A percentile compares a stretch with the other conserved stretches of the same genome.
These are phyloP conservation scores for Colletotrichum incanum DNA, from an alignment of 2,329 filamentous ascomycete species.

Conservation along the genomic window DNA sequence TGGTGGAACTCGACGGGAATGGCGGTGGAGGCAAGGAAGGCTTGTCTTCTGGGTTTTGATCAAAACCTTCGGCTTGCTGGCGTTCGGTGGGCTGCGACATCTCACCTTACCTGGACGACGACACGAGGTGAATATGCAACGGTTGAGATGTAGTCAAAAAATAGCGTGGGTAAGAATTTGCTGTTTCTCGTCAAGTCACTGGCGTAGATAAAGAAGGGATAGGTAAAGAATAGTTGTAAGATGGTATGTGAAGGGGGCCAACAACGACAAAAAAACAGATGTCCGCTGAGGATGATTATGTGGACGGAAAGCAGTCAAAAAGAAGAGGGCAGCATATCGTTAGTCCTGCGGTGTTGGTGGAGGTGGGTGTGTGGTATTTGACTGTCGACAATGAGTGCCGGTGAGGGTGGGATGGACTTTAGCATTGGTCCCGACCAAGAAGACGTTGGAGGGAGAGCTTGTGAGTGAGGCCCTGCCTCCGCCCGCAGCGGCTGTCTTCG, in stretches of 20 bases:
- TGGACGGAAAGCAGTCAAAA: not conserved
- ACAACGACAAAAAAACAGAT: not conserved
- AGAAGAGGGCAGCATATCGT: not conserved
- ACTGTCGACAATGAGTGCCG: not conserved
- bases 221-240: not conserved
- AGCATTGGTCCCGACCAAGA: not conserved
- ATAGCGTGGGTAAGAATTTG: not conserved
- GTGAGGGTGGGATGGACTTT: not conserved
- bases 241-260: not conserved
- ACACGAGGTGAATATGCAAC: not conserved
- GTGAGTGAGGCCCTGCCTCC: not conserved
- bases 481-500: not conserved
- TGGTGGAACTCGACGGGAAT: conserved; percentile 29
- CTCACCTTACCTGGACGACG: not conserved
- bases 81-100: not conserved
- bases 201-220: not conserved
- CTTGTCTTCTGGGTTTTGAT: not conserved
- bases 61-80: not conserved
- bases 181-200: not conserved
- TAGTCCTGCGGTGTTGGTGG: not conserved
- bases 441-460: not conserved
- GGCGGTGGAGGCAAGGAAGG: conserved; percentile 1
- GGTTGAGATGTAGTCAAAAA: not conserved
- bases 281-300: not conserved
- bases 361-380: not conserved